Percentiles rank a stretch among this genome's conserved stretches.
Evolutionary conservation across 257 asterid genomes (phyloP).

Genomic region (Solanum dulcamara): DNA sequence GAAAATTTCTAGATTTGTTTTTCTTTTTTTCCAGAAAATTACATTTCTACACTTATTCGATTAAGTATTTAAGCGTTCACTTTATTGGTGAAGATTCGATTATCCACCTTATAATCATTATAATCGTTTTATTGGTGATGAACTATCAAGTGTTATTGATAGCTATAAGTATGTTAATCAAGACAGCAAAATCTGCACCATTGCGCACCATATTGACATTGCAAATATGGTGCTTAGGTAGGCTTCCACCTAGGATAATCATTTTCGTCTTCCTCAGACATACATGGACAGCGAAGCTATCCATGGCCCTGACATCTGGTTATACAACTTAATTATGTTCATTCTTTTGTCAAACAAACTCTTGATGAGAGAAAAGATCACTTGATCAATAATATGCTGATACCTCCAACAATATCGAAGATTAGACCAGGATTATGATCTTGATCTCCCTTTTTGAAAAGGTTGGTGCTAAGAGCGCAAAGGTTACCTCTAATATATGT

Average conservation of each 20-base stretch:
- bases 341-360: neutral
- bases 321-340: neutral
- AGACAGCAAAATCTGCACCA: constrained; percentile 86
- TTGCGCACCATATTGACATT: constrained; percentile 96
- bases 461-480: too few species aligned
- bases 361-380: neutral
- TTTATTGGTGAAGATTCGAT: too few species aligned
- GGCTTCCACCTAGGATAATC: constrained; percentile 88
- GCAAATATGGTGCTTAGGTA: constrained; percentile 93
- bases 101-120: too few species aligned
- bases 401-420: constrained; percentile 89
- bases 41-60: too few species aligned
- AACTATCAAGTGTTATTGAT: too few species aligned
- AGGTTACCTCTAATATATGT: too few species aligned
- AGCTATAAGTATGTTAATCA: too few species aligned
- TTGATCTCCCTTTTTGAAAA: constrained; percentile 15
- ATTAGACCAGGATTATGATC: constrained; percentile 57
- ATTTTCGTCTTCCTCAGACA: constrained; percentile 70
- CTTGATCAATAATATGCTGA: neutral
- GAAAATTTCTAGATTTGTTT: too few species aligned
- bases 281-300: constrained; percentile 73
- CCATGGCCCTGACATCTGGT: constrained; percentile 80
- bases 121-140: too few species aligned
- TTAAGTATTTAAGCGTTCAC: too few species aligned
- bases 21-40: too few species aligned